Base-by-base conservation (phyloP, 2,329 filamentous ascomycete species). In the Xylariaceae sp. region DNA sequence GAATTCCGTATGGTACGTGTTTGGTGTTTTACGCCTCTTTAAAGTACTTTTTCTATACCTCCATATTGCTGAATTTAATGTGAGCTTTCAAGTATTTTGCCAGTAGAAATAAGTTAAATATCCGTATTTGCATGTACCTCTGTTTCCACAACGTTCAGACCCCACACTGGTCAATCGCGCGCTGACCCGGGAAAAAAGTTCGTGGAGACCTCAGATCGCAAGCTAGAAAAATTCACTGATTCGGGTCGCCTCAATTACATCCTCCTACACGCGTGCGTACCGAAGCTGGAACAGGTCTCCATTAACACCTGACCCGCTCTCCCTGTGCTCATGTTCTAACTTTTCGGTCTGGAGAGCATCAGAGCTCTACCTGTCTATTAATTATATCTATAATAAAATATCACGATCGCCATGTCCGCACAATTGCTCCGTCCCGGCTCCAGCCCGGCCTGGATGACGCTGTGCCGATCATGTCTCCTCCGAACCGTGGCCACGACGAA, bases 401-500 rank as follows among this genome's bases (percentile, higher is more conserved):
- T 51, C 5, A 5, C 34, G 10, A 44, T 53, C 51, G 23, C 47
- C 52, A 71, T 71, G 70, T 59, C 62, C 11, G 56, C 60, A 34
- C 45, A 57, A 49, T 37, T 48, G 10, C 30, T 64, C 7, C 57
- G 60, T 42, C 23, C 53, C 4, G 53, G 39, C 51, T 49, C 59
- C 48, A 51, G 53, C 17, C 45, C 56, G 35, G 53, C 66, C 17
- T 62, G 63, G 13, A 58, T 53, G 2, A 66, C 53, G 23, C 65
- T 70, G n/a, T 71, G 68, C 42, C 68, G 69, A 42, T 55, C 61
- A 61, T 70, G 68, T 59, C 61, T 69, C 6, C 51, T 63, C 56
- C 64, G 56, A 30, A 62, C 58, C 30, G 34, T 64, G n/a, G 49
- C 65, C 30, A 44, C 65, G 30, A 44, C 60, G 4, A 63, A 48